These are phyloP conservation scores for Alternaria angustiovoidea DNA, from an alignment of 2,329 filamentous ascomycete genomes.

Conservation along the genomic window DNA sequence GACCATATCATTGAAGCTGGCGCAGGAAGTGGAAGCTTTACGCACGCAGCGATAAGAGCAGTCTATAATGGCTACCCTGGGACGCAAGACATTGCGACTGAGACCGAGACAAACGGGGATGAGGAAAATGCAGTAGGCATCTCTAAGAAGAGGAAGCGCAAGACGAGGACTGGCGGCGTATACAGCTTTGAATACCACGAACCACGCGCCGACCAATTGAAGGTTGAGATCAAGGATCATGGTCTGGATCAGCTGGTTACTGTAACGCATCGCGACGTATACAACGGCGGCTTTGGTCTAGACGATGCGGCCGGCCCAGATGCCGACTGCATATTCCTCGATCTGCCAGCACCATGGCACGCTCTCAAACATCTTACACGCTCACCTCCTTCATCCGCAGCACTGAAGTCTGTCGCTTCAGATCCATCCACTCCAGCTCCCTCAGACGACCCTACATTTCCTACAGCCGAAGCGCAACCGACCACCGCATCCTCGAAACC, in stretches of 20 bases:
- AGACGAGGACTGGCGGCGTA: constrained; percentile 67
- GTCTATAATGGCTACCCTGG: constrained; percentile 76
- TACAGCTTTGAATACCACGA: constrained; percentile 86
- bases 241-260: constrained; percentile 71
- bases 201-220: constrained; percentile 73
- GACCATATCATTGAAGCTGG: constrained; percentile 80
- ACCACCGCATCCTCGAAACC: constrained; percentile 22
- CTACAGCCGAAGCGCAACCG: constrained; percentile 1
- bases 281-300: constrained; percentile 75
- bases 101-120: constrained; percentile 18
- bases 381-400: constrained; percentile 41
- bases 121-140: constrained; percentile 44
- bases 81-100: constrained; percentile 12
- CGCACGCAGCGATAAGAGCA: constrained; percentile 77
- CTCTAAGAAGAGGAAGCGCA: constrained; percentile 39
- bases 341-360: constrained; percentile 82
- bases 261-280: constrained; percentile 81
- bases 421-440: constrained; percentile 54
- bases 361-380: constrained; percentile 79
- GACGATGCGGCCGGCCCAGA: constrained; percentile 33
- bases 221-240: constrained; percentile 73
- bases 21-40: constrained; percentile 83
- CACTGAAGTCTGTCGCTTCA: constrained; percentile 36
- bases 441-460: constrained; percentile 19
- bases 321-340: constrained; percentile 78